Evolutionary conservation across 164 flowering plant genomes (phyloP).

Genomic region (Vitis cinerea): DNA sequence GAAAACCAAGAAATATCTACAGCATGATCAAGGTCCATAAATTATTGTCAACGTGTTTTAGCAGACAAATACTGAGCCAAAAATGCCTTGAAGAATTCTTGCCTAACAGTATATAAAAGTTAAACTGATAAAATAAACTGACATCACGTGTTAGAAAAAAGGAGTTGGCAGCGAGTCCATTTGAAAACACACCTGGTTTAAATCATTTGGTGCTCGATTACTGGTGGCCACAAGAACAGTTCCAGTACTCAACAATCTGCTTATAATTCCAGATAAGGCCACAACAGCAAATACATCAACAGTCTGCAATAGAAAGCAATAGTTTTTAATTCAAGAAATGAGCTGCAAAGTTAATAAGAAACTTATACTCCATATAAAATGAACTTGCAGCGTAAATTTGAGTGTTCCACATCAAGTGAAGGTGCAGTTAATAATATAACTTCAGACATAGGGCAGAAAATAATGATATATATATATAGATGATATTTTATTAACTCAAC

Average conservation of each 20-base stretch:
- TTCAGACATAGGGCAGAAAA: too few relatives aligned
- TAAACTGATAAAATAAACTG: too few relatives aligned
- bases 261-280: constrained; percentile 97
- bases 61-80: too few relatives aligned
- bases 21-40: too few relatives aligned
- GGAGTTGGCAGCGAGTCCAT: not conserved
- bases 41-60: too few relatives aligned
- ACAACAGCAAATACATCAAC: constrained; percentile 99
- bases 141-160: not conserved
- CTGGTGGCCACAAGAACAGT: constrained; percentile 97
- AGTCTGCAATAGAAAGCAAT: constrained; percentile 63
- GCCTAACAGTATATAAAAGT: too few relatives aligned
- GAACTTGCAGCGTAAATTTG: not conserved
- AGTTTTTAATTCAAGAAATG: constrained; percentile 16
- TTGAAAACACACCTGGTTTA: constrained; percentile 65
- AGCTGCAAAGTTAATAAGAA: constrained; percentile 7
- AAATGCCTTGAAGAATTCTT: too few relatives aligned
- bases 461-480: too few relatives aligned
- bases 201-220: constrained; percentile 86
- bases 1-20: not conserved
- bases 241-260: constrained; percentile 91
- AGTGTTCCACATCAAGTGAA: too few relatives aligned
- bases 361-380: not conserved
- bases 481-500: too few relatives aligned
- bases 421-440: too few relatives aligned